Conservation (phyloP, 371 early-diverging fungal genomes). For the Fennellomyces sp. region DNA sequence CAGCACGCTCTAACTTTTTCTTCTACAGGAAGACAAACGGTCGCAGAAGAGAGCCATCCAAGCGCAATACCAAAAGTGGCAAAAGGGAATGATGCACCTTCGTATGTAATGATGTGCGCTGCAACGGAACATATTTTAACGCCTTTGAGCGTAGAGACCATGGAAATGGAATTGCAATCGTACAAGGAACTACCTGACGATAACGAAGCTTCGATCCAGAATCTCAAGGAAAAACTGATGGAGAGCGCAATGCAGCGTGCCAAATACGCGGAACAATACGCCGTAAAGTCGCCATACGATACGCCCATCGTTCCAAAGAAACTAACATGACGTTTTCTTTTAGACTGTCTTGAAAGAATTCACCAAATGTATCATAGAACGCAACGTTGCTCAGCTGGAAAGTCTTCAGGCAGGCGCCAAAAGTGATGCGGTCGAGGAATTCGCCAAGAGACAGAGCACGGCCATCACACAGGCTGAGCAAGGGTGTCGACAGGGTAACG, state of each 20-base stretch:
- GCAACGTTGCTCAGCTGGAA: constrained; percentile 20
- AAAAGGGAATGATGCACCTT: no score
- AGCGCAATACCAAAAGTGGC: constrained; percentile 7
- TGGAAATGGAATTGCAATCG: no score
- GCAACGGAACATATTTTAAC: no score
- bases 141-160: no score
- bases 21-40: constrained; percentile 11
- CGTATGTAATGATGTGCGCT: no score
- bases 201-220: background rate
- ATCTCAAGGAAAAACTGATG: constrained; percentile 7
- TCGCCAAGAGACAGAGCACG: constrained; percentile 10
- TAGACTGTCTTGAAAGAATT: background rate
- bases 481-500: constrained; percentile 17
- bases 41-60: constrained; percentile 32
- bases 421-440: constrained; percentile 11
- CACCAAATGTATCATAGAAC: background rate
- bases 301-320: background rate
- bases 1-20: no score
- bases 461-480: constrained; percentile 16
- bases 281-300: background rate
- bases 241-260: constrained; percentile 15
- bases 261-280: constrained; percentile 9
- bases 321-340: background rate
- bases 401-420: constrained; percentile 19
- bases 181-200: background rate